Percentiles rank a stretch among this genome's conserved stretches.
Conservation (phyloP, 2,329 filamentous ascomycete species). For the Fusarium cyanostomum region DNA sequence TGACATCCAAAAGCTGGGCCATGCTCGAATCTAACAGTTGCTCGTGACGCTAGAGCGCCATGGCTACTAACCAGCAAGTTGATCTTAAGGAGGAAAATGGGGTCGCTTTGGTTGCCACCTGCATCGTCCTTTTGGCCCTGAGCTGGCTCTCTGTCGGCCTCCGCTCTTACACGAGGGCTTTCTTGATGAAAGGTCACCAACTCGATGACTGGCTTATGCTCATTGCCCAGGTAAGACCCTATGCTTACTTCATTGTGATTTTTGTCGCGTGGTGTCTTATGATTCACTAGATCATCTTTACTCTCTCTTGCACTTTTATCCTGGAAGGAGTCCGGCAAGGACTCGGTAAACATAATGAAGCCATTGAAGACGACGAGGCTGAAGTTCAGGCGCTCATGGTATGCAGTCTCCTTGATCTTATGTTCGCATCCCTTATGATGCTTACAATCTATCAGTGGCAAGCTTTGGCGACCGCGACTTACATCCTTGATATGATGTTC, state of each 20-base stretch:
- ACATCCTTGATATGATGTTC: constrained; percentile 64
- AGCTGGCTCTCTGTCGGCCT: constrained; percentile 56
- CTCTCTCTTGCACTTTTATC: constrained; percentile 58
- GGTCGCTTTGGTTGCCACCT: constrained; percentile 49
- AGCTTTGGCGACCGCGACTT: constrained; percentile 60
- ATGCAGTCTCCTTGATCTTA: constrained; percentile 4
- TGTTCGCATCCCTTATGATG: background rate
- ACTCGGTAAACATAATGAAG: constrained; percentile 58
- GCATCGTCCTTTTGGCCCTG: constrained; percentile 50
- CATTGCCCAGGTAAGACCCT: constrained; percentile 53
- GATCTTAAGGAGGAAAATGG: constrained; percentile 54
- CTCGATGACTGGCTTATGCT: constrained; percentile 66
- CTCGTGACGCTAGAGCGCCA: constrained; percentile 41
- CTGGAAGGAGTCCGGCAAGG: constrained; percentile 54
- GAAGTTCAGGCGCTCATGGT: constrained; percentile 59
- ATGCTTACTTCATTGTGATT: background rate
- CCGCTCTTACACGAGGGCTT: constrained; percentile 55
- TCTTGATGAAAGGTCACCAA: constrained; percentile 57
- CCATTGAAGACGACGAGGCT: constrained; percentile 51
- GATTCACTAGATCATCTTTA: constrained; percentile 54
- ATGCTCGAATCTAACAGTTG: constrained; percentile 32
- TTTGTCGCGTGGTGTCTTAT: background rate
- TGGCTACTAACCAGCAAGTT: constrained; percentile 44
- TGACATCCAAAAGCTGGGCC: constrained; percentile 16
- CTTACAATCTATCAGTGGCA: constrained; percentile 54